These are phyloP conservation scores for Colletotrichum graminicola DNA, from an alignment of 2,329 filamentous ascomycete genomes.

Conservation along the genomic window DNA sequence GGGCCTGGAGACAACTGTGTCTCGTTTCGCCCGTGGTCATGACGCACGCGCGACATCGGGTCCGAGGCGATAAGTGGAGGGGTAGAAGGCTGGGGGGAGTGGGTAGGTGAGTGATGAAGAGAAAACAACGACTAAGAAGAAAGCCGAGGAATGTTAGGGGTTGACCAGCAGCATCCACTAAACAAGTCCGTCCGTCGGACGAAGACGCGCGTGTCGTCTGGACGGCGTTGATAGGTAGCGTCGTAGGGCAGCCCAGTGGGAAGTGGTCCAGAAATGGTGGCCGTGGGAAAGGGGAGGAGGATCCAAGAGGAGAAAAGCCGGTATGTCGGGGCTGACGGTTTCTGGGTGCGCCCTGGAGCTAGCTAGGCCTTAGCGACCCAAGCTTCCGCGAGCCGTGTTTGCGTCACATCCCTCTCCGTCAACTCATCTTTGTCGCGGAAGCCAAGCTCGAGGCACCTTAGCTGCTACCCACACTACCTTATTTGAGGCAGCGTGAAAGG, in stretches of 20 bases:
- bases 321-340: conserved; percentile 8
- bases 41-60: conserved; percentile 13
- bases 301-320: conserved; percentile 4
- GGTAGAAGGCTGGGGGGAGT: no score
- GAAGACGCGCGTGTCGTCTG: conserved; percentile 17
- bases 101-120: not conserved
- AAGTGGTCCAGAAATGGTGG: not conserved
- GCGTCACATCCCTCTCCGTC: conserved; percentile 40
- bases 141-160: not conserved
- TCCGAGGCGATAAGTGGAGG: conserved; percentile 1
- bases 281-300: conserved; percentile 1
- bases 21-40: conserved; percentile 16
- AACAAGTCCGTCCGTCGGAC: conserved; percentile 4
- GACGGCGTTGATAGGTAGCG: conserved; percentile 2
- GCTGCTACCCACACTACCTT: conserved; percentile 39
- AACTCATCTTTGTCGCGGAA: conserved; percentile 39
- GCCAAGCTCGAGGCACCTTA: conserved; percentile 38
- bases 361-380: conserved; percentile 23
- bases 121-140: not conserved
- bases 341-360: conserved; percentile 35
- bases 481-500: conserved; percentile 33
- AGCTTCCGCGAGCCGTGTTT: conserved; percentile 37
- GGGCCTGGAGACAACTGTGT: conserved; percentile 25
- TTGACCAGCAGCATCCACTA: conserved; percentile 1
- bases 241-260: conserved; percentile 16